Base-by-base conservation (phyloP, 495 filamentous ascomycete genomes). In the Trichoderma gamsii region DNA sequence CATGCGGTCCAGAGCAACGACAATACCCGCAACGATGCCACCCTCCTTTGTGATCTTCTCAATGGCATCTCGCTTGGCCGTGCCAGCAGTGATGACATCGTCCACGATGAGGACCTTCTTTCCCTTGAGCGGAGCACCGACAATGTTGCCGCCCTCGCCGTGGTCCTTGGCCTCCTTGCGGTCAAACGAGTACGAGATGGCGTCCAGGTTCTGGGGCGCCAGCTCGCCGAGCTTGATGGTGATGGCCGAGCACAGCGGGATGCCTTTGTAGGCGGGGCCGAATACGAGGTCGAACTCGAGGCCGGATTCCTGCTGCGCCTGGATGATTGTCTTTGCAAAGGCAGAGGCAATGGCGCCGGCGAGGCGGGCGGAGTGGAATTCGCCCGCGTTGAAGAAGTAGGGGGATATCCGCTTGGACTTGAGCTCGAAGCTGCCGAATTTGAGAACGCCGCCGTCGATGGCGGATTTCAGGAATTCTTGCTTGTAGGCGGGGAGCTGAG, bases 351-450 rank as follows among this genome's bases (percentile, higher is more conserved):
- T 87, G 69, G 91, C 86, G 68, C 83, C 82, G 68, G 95, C 85
- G 23, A 96, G 85, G 69, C 86, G 80, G 32, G 87, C 89, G 27
- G 85, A 86, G 81, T 93, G 89, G 81, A 97, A 92, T 71, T 89
- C 85, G 41, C 92, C 92, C 21, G 93, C 91, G 78, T 95, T 96
- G 88, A 98, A 96, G 85, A 99, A 97, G 86, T 98, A 97, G n/a
- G 95, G 93, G 8, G 92, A 97, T 73, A 88, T 85, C 70, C 95
- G 92, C 71, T 90, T 89, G 67, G 93, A 97, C 79, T 99, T 99
- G 70, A 99, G 84, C 67, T 87, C 88, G 83, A 89, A 97, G 72
- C 84, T 87, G 76, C 95, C 94, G 80, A 99, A 97, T 52, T 88
- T 89, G 68, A 97, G 88, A 76, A 92, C 88, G 68, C 86, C 86